Conservation (phyloP, 148 eudicot genomes). For the Tetragonia tetragonoides region DNA sequence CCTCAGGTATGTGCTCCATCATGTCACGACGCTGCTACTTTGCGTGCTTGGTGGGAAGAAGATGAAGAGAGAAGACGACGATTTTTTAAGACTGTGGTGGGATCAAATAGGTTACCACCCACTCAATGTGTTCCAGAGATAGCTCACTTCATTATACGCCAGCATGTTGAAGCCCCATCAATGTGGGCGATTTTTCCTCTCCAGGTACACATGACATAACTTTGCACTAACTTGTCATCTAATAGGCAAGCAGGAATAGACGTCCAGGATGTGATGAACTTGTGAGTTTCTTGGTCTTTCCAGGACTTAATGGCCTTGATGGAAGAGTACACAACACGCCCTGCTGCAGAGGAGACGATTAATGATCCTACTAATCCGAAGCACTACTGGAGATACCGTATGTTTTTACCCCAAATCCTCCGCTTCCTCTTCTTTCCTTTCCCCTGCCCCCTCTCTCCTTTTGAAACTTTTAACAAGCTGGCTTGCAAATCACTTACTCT, state of each 20-base stretch:
- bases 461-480: not conserved
- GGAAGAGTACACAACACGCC: constrained; percentile 79
- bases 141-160: constrained; percentile 66
- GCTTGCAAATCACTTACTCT: not conserved
- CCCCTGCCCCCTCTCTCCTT: not conserved
- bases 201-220: constrained; percentile 53
- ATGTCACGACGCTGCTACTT: constrained; percentile 92
- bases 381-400: constrained; percentile 97
- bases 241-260: not conserved
- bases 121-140: constrained; percentile 76
- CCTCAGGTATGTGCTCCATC: constrained; percentile 96
- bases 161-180: constrained; percentile 95
- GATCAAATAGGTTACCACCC: constrained; percentile 76
- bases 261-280: not conserved
- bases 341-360: constrained; percentile 92
- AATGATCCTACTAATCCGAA: constrained; percentile 96
- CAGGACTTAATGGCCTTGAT: constrained; percentile 87
- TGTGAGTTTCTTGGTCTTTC: constrained; percentile 1
- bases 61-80: constrained; percentile 82
- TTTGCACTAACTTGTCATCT: not conserved
- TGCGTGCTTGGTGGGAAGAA: constrained; percentile 99
- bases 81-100: constrained; percentile 63
- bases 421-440: no score
- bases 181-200: constrained; percentile 99
- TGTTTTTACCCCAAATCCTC: constrained; percentile 24